Base-by-base conservation (phyloP, 2,329 filamentous ascomycete genomes). In the Arthroderma sp. region DNA sequence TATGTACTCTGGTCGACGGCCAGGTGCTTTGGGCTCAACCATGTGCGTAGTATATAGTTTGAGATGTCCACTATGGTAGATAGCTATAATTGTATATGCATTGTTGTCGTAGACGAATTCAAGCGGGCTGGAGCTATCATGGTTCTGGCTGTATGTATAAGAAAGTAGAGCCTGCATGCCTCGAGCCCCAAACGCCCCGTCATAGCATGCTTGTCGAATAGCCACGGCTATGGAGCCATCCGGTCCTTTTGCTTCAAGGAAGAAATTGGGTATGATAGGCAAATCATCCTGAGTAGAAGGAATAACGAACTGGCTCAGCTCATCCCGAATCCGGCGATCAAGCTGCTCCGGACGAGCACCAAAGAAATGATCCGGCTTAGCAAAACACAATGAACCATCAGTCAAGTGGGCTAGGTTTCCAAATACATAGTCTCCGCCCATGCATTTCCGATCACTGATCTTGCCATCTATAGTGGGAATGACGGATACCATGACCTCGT, bases 241-340 rank as follows among this genome's bases (percentile, higher is more conserved):
- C 7, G 59, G 62, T 1, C 60, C 61, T 48, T 69, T 69, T 0
- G 52, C 60, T 43, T 63, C 62, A 0, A 69, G n/a, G 46, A 70
- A 69, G 48, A 69, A 65, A 45, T 48, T 48, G 22, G 46, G 46
- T 4, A 38, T 27, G n/a, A 48, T 44, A 3, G 43, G 47, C 29
- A 39, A 40, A 32, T 39, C 29, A 29, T 38, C 36, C 27, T 42
- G 47, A 9, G 40, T 44, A 33, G 53, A 60, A 47, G 58, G 59
- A 29, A 61, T 48, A 36, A 64, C 61, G 8, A 43, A 46, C 29
- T 48, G 10, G 22, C 50, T 46, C 32, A 54, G 51, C 38, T 53
- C 49, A 42, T 54, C 46, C 34, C 58, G 56, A 37, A 63, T 45
- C 32, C 53, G 28, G 46, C 48, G 54, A 29, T 53, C 42, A 6